phyloP scores from a whole-genome alignment of 192 early-diverging fungal species.

The Funneliformis mosseae region DNA sequence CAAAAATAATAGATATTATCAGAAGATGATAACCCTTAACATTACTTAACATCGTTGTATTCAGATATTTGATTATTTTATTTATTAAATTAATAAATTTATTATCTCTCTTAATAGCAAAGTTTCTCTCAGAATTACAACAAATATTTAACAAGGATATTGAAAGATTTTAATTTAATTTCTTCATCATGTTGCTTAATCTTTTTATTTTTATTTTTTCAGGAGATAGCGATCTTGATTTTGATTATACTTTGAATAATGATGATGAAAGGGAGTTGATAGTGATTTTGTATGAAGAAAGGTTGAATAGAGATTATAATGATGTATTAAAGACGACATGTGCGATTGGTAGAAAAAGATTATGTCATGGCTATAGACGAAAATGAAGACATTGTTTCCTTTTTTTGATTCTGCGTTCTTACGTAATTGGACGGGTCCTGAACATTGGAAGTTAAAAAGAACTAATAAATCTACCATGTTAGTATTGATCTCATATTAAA shows the following conservation, averaged over 20 bases:
- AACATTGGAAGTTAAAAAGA: conserved; percentile 79
- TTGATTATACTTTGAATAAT: neutral
- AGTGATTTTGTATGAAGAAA: too few species aligned
- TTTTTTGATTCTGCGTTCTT: conserved; percentile 83
- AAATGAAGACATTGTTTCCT: too few species aligned
- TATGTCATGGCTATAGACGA: too few species aligned
- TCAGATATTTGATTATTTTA: neutral
- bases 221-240: neutral
- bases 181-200: too few species aligned
- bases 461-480: too few species aligned
- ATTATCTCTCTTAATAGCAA: neutral
- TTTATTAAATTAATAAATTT: neutral
- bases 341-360: too few species aligned
- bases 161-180: conserved; percentile 75
- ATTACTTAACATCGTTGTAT: conserved; percentile 24
- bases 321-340: too few species aligned
- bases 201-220: too few species aligned
- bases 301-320: too few species aligned
- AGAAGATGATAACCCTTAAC: conserved; percentile 33
- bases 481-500: too few species aligned
- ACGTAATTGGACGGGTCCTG: conserved; percentile 91
- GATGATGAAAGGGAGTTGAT: neutral
- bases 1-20: conserved; percentile 7
- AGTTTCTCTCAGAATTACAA: conserved; percentile 23
- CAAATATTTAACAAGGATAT: conserved; percentile 38